Conservation (phyloP, 2,329 filamentous ascomycete species). For the Cladosporium sp. region DNA sequence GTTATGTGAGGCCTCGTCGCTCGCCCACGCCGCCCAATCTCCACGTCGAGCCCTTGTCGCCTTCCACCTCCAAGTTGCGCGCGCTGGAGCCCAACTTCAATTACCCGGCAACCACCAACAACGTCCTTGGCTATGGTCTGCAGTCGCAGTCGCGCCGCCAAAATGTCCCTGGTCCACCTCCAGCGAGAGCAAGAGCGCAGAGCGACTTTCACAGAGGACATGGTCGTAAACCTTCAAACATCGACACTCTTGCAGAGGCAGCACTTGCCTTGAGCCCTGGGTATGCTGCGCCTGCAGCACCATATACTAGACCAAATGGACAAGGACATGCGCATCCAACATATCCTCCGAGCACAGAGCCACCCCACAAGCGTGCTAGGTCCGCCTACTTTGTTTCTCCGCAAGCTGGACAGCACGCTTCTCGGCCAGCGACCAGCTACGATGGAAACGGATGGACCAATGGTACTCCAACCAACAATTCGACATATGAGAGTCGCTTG, state of each 20-base stretch:
- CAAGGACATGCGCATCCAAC: conserved; percentile 26
- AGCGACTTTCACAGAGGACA: conserved; percentile 28
- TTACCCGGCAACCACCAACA: conserved; percentile 37
- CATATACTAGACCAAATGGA: conserved; percentile 4
- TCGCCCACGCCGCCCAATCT: conserved; percentile 38
- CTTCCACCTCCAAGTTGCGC: conserved; percentile 27
- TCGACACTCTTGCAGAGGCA: conserved; percentile 48
- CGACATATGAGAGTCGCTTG: conserved; percentile 40
- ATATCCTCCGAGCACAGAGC: conserved; percentile 43
- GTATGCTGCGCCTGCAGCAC: conserved; percentile 14
- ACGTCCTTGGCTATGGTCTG: conserved; percentile 14
- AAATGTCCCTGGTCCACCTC: neutral
- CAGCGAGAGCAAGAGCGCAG: conserved; percentile 16
- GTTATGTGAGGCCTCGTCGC: conserved; percentile 27
- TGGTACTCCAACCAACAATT: conserved; percentile 27
- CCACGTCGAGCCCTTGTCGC: conserved; percentile 41
- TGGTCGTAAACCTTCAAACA: conserved; percentile 40
- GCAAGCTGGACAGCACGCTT: conserved; percentile 41
- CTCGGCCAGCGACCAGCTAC: conserved; percentile 52
- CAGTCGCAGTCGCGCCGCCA: conserved; percentile 16
- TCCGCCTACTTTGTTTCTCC: conserved; percentile 58
- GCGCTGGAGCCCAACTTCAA: conserved; percentile 39
- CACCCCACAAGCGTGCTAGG: conserved; percentile 61
- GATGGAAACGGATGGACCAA: conserved; percentile 27
- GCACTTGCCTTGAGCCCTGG: conserved; percentile 43